These are phyloP conservation scores for Pseudoneurospora amorphoporcata DNA, from an alignment of 495 filamentous ascomycete genomes.

Conservation along the genomic window DNA sequence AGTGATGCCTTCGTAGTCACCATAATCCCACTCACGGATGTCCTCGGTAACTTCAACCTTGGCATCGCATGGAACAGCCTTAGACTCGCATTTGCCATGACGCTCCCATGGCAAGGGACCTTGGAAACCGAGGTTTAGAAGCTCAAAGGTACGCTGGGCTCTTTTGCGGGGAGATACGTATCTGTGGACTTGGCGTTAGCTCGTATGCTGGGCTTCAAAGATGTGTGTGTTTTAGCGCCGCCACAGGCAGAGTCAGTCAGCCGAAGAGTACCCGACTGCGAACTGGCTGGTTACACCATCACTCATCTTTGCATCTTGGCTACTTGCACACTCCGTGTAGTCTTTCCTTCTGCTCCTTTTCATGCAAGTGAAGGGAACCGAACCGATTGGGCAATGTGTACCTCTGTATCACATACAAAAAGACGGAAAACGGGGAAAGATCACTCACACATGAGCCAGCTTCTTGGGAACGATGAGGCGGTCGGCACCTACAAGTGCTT, in stretches of 20 bases:
- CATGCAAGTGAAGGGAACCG: background rate
- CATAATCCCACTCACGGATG: constrained; percentile 93
- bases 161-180: constrained; percentile 84
- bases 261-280: background rate
- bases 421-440: background rate
- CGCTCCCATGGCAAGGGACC: constrained; percentile 36
- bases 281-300: background rate
- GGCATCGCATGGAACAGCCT: constrained; percentile 31
- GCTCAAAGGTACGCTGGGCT: constrained; percentile 77
- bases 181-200: constrained; percentile 16
- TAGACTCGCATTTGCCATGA: constrained; percentile 24
- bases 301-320: background rate
- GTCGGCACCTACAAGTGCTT: constrained; percentile 73
- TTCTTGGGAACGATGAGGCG: constrained; percentile 77
- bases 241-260: background rate
- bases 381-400: background rate
- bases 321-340: background rate
- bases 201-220: background rate
- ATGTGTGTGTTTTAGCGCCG: background rate
- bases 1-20: constrained; percentile 87
- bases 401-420: background rate
- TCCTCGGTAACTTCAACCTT: constrained; percentile 61
- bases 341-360: background rate
- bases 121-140: constrained; percentile 52
- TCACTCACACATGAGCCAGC: constrained; percentile 58